Base-by-base conservation (phyloP, 768 basidiomycete genomes). In the Tubosaeta sp. region DNA sequence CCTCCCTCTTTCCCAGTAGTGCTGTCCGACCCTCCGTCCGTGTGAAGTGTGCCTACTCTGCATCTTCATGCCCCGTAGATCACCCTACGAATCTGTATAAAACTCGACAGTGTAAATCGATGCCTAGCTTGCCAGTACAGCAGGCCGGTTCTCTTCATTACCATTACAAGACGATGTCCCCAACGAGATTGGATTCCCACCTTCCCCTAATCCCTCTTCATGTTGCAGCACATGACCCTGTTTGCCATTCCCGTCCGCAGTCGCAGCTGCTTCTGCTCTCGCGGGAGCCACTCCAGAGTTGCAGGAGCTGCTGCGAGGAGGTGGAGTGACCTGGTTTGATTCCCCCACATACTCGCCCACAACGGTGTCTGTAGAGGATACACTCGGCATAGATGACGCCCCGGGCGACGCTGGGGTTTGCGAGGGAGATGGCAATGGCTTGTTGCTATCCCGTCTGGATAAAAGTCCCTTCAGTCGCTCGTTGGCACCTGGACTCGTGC, bases 391-490 rank as follows among this genome's bases (percentile, higher is more conserved):
- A 19, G 59, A 53, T 25, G 57, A 41, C 9, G 56, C 50, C 38
- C 47, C 60, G 16, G 56, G 54, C 18, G 61, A 39, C 9, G 62
- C 58, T 22, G 66, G 49, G 8, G 62, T 32, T 51, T 65, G 67
- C 22, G 59, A 44, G 41, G 61, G 59, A 52, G 65, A 57, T 32
- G 67, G 59, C 10, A 58, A 56, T 36, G 62, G 62, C 48, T 61
- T 73, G 39, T 65, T 45, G 45, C 57, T 62, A 44, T 62, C 65
- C 53, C 57, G 62, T 51, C 63, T 57, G 6, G 63, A 66, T 19
- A 74, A 57, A 39, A 74, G 62, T 35, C 71, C 72, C 56, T 64
- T 68, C 59, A 74, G 59, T 47, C 73, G 71, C 40, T 70, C 69
- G 49, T 70, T 72, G 38, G 73, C 54, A 24, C 63, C 62, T 22